Conservation (phyloP, 306 rosid species). For the Biancaea sappan region DNA sequence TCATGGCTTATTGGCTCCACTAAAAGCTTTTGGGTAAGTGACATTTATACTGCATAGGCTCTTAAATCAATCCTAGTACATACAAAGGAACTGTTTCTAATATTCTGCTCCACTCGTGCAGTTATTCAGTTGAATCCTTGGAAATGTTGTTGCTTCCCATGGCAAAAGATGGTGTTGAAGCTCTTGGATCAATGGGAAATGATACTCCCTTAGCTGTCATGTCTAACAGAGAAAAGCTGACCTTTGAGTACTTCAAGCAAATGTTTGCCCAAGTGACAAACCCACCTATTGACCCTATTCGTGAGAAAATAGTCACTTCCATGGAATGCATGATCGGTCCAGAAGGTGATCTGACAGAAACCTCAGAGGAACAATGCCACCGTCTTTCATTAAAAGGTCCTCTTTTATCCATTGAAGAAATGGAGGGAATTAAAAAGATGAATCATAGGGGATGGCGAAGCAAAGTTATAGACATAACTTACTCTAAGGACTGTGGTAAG, state of each 20-base stretch:
- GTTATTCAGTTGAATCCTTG: conserved; percentile 84
- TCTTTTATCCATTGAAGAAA: conserved; percentile 73
- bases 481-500: conserved; percentile 73
- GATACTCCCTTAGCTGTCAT: conserved; percentile 95
- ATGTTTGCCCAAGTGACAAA: conserved; percentile 99
- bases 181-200: conserved; percentile 99
- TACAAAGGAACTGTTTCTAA: conserved; percentile 24
- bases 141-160: conserved; percentile 99
- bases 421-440: conserved; percentile 87
- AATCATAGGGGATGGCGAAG: conserved; percentile 87
- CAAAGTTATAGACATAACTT: conserved; percentile 91
- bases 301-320: conserved; percentile 97
- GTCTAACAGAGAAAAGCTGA: conserved; percentile 89
- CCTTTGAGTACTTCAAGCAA: conserved; percentile 96
- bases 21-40: conserved; percentile 93
- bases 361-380: conserved; percentile 85
- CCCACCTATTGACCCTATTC: conserved; percentile 97
- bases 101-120: conserved; percentile 43
- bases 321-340: conserved; percentile 99
- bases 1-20: conserved; percentile 76
- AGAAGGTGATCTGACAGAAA: conserved; percentile 95
- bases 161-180: conserved; percentile 95
- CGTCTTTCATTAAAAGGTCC: conserved; percentile 93
- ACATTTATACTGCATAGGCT: conserved; percentile 36
- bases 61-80: conserved; percentile 32